Evolutionary conservation across 768 basidiomycete genomes (phyloP), one percentile per base, ranked within the genome.

Genomic region (Macrolepiota albuminosa): DNA sequence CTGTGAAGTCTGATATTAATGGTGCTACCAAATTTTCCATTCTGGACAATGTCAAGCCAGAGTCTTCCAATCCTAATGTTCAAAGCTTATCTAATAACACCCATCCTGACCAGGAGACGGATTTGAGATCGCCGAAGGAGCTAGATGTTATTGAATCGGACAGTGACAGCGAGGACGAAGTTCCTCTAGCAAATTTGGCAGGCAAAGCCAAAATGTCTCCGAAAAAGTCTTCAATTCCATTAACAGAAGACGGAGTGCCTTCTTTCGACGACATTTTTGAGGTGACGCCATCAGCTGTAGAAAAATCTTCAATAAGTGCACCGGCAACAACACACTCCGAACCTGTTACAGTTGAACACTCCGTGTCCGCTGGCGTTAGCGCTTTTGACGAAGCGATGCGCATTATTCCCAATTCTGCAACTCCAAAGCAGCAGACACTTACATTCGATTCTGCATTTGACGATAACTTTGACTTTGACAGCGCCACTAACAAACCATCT

Each of bases 301-400:
- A 33, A 37, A 34, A 53, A 36, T 34, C 42, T 14, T 18, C 42
- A 21, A 11, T 24, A 16, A 47, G 26, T 37, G n/a, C 26, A 45
- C n/a, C 51, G 31, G 2, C 59, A 31, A 50, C 58, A 10, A 24
- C 56, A 58, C 62, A 59, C 47, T 57, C 60, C 31, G 40, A 24
- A 34, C 24, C 59, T 50, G 40, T 29, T 10, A 50, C 65, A 31
- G 54, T 65, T 31, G 52, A 67, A 37, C 52, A 37, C 43, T 51
- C 70, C 26, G 18, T 66, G 8, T 66, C 73, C 26, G 78, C 81
- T 56, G 86, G 84, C 16, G 77, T 86, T 1, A 84, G 78, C 63
- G 89, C 83, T 54, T 90, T 92, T 64, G 90, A 93, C 66, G 89
- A 91, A 68, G 86, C 88, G 0, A 78, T 93, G 68, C 82, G 84